These are phyloP conservation scores for Theileria luwenshuni DNA, from an alignment of 169 alveolate species.

Conservation along the genomic window DNA sequence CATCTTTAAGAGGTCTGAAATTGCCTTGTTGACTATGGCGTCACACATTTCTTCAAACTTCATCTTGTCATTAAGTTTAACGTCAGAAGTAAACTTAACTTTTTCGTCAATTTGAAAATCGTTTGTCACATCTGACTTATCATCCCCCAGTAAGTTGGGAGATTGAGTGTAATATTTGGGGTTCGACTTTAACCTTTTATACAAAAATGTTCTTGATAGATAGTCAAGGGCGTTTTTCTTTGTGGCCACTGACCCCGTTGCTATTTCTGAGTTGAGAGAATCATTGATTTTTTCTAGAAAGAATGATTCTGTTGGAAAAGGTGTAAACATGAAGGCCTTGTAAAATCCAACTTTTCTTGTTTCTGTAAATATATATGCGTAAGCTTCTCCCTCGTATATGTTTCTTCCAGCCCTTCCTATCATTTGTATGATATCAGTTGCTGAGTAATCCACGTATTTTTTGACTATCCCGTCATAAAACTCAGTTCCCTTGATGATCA, in stretches of 20 bases:
- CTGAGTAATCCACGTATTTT: constrained; percentile 66
- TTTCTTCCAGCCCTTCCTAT: constrained; percentile 99
- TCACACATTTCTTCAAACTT: constrained; percentile 55
- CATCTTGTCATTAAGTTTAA: constrained; percentile 13
- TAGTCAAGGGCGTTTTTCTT: constrained; percentile 79
- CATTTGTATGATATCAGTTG: constrained; percentile 84
- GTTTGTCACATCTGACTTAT: neutral
- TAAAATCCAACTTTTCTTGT: constrained; percentile 95
- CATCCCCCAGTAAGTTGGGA: constrained; percentile 14
- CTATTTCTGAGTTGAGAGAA: constrained; percentile 97
- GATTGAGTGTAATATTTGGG: constrained; percentile 74
- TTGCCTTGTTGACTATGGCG: constrained; percentile 24
- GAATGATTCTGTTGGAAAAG: constrained; percentile 98
- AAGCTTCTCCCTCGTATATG: constrained; percentile 94
- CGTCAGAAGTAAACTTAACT: neutral
- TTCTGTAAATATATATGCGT: constrained; percentile 94
- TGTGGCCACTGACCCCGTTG: constrained; percentile 89
- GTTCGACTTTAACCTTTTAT: constrained; percentile 74
- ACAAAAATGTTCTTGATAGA: constrained; percentile 85
- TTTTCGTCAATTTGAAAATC: neutral
- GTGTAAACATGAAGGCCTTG: constrained; percentile 96
- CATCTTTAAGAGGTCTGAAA: constrained; percentile 48
- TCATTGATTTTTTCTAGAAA: constrained; percentile 89
- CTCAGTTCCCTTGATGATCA: constrained; percentile 90
- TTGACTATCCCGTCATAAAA: constrained; percentile 75